Evolutionary conservation across 768 basidiomycete species (phyloP), one percentile per base, ranked within the genome.

Genomic region (Mycena metata): DNA sequence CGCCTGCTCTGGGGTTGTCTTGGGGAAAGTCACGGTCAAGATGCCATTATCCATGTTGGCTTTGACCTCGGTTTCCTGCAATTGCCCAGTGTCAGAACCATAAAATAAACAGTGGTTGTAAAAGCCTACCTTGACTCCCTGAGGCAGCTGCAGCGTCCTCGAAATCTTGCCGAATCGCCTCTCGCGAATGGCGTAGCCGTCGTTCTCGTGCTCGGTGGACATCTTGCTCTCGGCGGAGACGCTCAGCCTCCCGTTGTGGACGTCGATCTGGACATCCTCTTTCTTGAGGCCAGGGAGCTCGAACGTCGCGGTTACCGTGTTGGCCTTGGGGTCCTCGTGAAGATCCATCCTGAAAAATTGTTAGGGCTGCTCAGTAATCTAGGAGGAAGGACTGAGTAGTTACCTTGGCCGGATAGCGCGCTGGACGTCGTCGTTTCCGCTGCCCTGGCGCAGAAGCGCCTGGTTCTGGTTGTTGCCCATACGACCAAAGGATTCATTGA

Each of bases 241-340:
- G 52, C 77, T 86, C 57, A 91, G 81, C 9, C 82, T 79, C 64
- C 84, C 83, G 65, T 87, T 81, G 66, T 84, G 83, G 30, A 89
- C 74, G 69, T 89, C 88, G 67, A 91, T 84, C 51, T 77, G 75
- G 50, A 91, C 80, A 69, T 90, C 80, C 57, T 88, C 85, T 58
- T 86, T 85, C 69, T 81, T 81, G 52, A 90, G 35, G 23, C 89
- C 88, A 2, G 90, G 89, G 19, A 91, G 79, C 72, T 91, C 89
- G 73, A 91, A 89, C 7, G 82, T 77, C 36, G 88, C 89, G 2
- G 85, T 88, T 19, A 90, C 85, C 2, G 79, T 76, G 73, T 89
- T 88, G 52, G 71, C 77, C 21, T 83, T 79, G 0, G 72, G 35
- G 69, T 88, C 77, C 71, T 90, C 89, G 72, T 87, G 85, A 11